Evolutionary conservation across 768 basidiomycete genomes (phyloP), one percentile per base, ranked within the genome.

Genomic region (Pleurotus tuber-regium): DNA sequence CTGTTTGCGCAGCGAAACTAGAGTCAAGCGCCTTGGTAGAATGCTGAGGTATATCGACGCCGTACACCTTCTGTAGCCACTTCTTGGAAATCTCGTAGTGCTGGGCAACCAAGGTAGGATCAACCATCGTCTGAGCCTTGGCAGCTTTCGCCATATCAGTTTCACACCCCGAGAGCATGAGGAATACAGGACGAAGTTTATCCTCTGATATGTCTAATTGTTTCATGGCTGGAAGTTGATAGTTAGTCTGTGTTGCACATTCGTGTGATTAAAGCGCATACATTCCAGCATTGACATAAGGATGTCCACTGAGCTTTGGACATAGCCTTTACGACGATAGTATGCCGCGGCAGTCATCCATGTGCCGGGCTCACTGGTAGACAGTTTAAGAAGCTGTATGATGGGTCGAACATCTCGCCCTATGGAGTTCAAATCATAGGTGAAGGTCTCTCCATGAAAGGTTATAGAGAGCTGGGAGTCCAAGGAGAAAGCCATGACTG

Each of bases 321-420:
- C 59, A 46, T 78, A 73, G n/a, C 76, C 74, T 21, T 57, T 68
- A 19, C 78, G 68, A 42, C 82, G 76, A 63, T 82, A 83, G 55
- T 72, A 69, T 1, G 74, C 79, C 4, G 66, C 81, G 14, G 80
- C 77, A 10, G 75, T 66, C 71, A 84, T 76, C 79, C 82, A 84
- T 53, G 70, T 77, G 24, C 72, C 78, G 43, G 75, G 70, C 54
- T 79, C 79, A 39, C 73, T 73, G 4, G 65, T 63, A 2, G 77
- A 71, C 4, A 63, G 53, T 51, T 70, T 75, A 4, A 85, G 66
- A 8, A 82, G 61, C 33, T 69, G 62, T 29, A 82, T 78, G 46
- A 80, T 72, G 6, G 68, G 61, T 24, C 58, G 54, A 5, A 78
- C 75, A 59, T 81, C 67, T n/a, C 67, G 65, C 51, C 72, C 69